phyloP scores from a whole-genome alignment of 1,284 basidiomycete genomes.

The Ceratobasidium sp. region DNA sequence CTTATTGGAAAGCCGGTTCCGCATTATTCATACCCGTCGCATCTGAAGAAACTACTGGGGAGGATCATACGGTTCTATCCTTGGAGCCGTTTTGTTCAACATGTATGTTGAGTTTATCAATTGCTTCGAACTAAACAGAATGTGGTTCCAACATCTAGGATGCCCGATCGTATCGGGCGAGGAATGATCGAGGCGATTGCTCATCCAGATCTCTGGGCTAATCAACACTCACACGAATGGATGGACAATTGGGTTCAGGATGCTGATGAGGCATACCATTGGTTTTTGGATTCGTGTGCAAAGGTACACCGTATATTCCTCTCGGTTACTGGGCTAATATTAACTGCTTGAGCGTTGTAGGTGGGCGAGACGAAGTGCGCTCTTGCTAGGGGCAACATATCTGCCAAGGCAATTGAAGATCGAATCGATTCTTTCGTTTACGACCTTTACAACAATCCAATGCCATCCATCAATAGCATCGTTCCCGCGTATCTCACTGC shows the following conservation, averaged over 20 bases:
- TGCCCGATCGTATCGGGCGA: constrained; percentile 50
- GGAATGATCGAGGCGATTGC: constrained; percentile 52
- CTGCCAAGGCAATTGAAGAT: constrained; percentile 52
- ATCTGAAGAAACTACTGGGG: constrained; percentile 49
- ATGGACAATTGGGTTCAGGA: constrained; percentile 41
- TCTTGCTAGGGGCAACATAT: constrained; percentile 17
- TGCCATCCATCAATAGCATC: constrained; percentile 32
- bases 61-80: constrained; percentile 51
- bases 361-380: constrained; percentile 36
- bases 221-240: constrained; percentile 41
- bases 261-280: constrained; percentile 41
- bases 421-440: constrained; percentile 59
- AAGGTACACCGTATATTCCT: constrained; percentile 1
- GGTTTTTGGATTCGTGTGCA: constrained; percentile 43
- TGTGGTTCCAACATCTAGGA: constrained; percentile 36
- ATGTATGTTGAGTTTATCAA: constrained; percentile 49
- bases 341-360: not conserved
- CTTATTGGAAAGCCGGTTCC: not conserved
- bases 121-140: not conserved
- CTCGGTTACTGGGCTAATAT: not conserved
- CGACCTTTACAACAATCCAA: constrained; percentile 32
- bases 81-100: constrained; percentile 55
- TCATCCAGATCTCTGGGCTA: constrained; percentile 47
- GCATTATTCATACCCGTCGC: not conserved
- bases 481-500: constrained; percentile 53